Percentiles rank a stretch among this genome's conserved stretches.
Conservation (phyloP, 2,329 filamentous ascomycete species). For the Pseudogymnoascus sp. region DNA sequence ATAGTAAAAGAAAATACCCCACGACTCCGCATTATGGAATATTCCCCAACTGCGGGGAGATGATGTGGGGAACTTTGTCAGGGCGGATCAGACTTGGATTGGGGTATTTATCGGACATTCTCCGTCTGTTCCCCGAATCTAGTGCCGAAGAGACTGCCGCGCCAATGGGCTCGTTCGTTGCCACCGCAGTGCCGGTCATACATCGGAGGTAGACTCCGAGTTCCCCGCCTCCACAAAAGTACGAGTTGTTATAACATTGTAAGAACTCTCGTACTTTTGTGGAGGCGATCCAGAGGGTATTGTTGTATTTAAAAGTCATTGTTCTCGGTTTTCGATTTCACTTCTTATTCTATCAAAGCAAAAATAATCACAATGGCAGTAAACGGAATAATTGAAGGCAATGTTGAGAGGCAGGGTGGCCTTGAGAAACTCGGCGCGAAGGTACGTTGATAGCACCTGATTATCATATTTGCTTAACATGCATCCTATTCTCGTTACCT, state of each 20-base stretch:
- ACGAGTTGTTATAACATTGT: constrained; percentile 5
- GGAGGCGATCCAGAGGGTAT: background rate
- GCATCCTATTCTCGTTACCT: background rate
- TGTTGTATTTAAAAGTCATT: background rate
- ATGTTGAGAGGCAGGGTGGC: background rate
- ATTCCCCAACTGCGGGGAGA: background rate
- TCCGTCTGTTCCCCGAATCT: background rate
- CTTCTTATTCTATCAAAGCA: background rate
- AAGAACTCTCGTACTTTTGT: too few relatives aligned
- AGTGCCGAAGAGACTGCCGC: background rate
- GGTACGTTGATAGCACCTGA: background rate
- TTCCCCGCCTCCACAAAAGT: background rate
- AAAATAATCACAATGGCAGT: background rate
- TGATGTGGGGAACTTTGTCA: background rate
- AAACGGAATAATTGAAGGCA: background rate
- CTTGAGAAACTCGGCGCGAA: background rate
- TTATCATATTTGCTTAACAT: background rate
- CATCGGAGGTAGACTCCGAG: background rate
- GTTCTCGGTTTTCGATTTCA: background rate
- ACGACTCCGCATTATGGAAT: background rate
- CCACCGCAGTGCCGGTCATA: background rate
- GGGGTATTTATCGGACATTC: background rate
- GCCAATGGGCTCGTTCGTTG: background rate
- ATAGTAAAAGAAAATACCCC: constrained; percentile 4
- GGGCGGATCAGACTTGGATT: background rate